phyloP scores from a whole-genome alignment of 441 rosid genomes.

The Macaranga tanarius region DNA sequence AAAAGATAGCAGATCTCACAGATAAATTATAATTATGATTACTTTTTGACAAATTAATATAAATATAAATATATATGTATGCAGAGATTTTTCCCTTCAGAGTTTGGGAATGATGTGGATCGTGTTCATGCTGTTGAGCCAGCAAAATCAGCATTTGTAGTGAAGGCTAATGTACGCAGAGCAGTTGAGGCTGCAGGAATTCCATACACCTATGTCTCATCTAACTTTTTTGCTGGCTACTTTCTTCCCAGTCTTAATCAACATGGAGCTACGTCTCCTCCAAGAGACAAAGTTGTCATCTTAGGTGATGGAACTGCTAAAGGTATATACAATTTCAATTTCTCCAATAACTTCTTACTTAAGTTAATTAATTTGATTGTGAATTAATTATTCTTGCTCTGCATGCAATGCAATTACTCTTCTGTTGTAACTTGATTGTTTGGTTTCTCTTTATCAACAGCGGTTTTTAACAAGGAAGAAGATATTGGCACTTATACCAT shows the following conservation, averaged over 20 bases:
- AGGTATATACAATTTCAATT: conserved; percentile 34
- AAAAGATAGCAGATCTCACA: too few relatives aligned
- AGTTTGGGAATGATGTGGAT: conserved; percentile 59
- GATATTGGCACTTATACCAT: conserved; percentile 61
- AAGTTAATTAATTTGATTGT: too few relatives aligned
- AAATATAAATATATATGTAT: too few relatives aligned
- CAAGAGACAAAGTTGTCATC: conserved; percentile 54
- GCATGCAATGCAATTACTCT: too few relatives aligned
- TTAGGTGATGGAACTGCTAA: conserved; percentile 62
- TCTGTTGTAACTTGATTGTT: too few relatives aligned
- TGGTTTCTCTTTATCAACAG: conserved; percentile 4
- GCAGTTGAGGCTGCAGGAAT: conserved; percentile 43
- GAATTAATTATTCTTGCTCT: too few relatives aligned
- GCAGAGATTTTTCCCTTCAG: conserved; percentile 56
- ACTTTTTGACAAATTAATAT: too few relatives aligned
- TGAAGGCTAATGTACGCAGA: conserved; percentile 43
- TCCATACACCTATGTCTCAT: conserved; percentile 36
- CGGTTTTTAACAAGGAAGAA: conserved; percentile 55
- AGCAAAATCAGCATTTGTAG: conserved; percentile 37
- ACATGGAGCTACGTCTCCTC: conserved; percentile 48
- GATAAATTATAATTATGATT: too few relatives aligned
- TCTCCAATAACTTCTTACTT: too few relatives aligned
- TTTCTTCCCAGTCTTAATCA: conserved; percentile 52
- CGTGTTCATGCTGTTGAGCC: conserved; percentile 48
- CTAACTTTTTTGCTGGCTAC: conserved; percentile 27